Percentiles rank a stretch among this genome's conserved stretches.
phyloP scores from a whole-genome alignment of 495 filamentous ascomycete genomes.

The Trichoderma orchidacearum region DNA sequence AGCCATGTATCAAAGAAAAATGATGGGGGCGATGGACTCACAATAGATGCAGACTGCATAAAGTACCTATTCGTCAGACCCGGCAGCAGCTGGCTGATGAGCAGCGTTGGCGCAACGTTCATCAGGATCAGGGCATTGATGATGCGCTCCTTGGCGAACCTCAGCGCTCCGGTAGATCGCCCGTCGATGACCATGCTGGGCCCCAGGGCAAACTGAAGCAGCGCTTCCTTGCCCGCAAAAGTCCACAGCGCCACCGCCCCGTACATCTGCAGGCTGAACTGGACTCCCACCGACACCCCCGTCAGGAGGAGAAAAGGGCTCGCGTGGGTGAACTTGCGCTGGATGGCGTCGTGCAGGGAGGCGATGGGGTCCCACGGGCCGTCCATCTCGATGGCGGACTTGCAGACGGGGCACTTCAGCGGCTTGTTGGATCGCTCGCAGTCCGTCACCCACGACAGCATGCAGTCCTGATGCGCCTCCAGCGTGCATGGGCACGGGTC shows the following conservation, averaged over 20 bases:
- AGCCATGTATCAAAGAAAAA: no score
- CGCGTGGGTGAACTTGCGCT: slow-evolving; percentile 37
- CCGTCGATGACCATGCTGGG: neutral
- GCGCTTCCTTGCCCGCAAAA: slow-evolving; percentile 21
- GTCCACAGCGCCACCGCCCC: slow-evolving; percentile 17
- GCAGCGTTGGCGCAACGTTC: slow-evolving; percentile 23
- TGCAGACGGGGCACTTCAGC: slow-evolving; percentile 79
- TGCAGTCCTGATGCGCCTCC: slow-evolving; percentile 78
- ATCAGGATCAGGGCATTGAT: slow-evolving; percentile 12
- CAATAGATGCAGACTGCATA: slow-evolving; percentile 19
- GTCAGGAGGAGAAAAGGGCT: slow-evolving; percentile 45
- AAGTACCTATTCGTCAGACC: slow-evolving; percentile 13
- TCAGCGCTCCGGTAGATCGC: neutral
- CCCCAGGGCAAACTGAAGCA: slow-evolving; percentile 7
- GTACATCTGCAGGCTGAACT: slow-evolving; percentile 27
- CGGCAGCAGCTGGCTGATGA: slow-evolving; percentile 19
- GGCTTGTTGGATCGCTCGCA: slow-evolving; percentile 51
- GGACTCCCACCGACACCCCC: slow-evolving; percentile 38
- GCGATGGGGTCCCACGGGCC: slow-evolving; percentile 59
- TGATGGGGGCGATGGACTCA: slow-evolving; percentile 7
- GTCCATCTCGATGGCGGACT: slow-evolving; percentile 59
- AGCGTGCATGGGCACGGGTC: slow-evolving; percentile 80
- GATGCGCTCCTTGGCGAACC: neutral
- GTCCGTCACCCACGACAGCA: slow-evolving; percentile 83
- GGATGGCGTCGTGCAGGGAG: slow-evolving; percentile 38